Evolutionary conservation across 345 rosid genomes (phyloP), one percentile per base, ranked within the genome.

Genomic region (Aegle marmelos): DNA sequence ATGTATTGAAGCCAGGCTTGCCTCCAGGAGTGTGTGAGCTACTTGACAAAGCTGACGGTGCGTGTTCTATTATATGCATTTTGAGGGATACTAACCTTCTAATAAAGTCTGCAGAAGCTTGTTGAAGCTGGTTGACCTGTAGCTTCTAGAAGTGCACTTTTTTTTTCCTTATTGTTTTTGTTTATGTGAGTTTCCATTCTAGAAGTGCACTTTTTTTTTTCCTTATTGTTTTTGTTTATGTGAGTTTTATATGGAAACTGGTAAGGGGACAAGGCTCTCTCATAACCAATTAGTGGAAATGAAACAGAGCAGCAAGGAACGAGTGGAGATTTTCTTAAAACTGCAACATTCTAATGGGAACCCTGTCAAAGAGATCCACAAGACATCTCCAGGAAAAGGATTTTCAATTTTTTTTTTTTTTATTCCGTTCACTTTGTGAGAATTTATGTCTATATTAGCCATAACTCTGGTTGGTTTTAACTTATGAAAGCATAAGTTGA

Each of bases 31-130:
- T 79, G 78, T 79, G 85, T 70, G 85, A 86, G 75, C 86, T 88
- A 80, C 86, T 82, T 71, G 94, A 89, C 74, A 93, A 87, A 82
- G 83, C 86, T 81, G 89, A 87, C 34, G 93, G 95, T 93, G 90
- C 63, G 85, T 79, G 50, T 53, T 65, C 63, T 57, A 7, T 69
- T 28, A 30, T 66, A 7, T 59, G 17, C 22, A 27, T 30, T 62
- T 8, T 61, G 48, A 60, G 70, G 67, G 11, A 72, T 74, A 45
- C 56, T 21, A 45, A 36, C 41, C 61, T 73, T 79, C 45, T 45
- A n/a, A 11, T 61, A 31, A 73, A 30, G 17, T 27, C 10, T 68
- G 27, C 22, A n/a, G 5, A 56, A 66, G 19, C 19, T 59, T 54
- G 36, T 30, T 33, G 34, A 25, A 64, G 72, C 54, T 17, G 68